Base-by-base conservation (phyloP, 345 rosid genomes). In the sweet orange (Citrus sinensis) region DNA sequence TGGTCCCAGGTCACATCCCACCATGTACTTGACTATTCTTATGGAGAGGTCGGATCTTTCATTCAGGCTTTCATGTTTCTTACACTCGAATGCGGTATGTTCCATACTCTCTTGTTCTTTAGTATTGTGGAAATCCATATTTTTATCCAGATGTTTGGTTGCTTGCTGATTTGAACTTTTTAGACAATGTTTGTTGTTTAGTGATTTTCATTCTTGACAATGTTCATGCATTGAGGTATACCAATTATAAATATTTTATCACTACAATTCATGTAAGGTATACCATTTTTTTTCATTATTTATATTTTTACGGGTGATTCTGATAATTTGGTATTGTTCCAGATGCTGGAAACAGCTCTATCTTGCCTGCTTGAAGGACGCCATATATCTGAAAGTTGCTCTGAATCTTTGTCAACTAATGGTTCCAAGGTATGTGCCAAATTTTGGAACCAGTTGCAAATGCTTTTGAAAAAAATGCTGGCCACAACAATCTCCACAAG, bases 271-370 rank as follows among this genome's bases (percentile, higher is more conserved):
- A 1, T 54, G 2, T 4, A 16, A 51, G 56, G 7, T 16, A 4
- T 16, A 54, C 58, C 58, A 54, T 6, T 5, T 54, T 17, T 51
- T 19, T 1, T 19, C 11, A 16, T 54, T 17, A 1, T 46, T 46
- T 46, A 11, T 46, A 46, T 46, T 46, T 46, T 46, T 46, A 9
- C 55, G 34, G 27, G 34, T 76, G 77, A 32, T 82, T 62, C 66
- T 76, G 22, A 78, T 74, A 10, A 30, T n/a, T 75, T 63, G 34
- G 19, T 62, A 73, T 76, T 80, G 60, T 42, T 77, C 8, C 89
- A 95, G 98, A 87, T 95, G 90, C 87, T 92, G 78, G 98, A 93
- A 75, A 85, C 92, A 25, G 93, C 98, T 68, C 79, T 93, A 34
- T 80, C 90, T 55, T 85, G 86, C 76, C 80, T 95, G 71, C 91